Evolutionary conservation across 352 stramenopile genomes (phyloP), one percentile per base, ranked within the genome.

Genomic region (Pythium phragmitis): DNA sequence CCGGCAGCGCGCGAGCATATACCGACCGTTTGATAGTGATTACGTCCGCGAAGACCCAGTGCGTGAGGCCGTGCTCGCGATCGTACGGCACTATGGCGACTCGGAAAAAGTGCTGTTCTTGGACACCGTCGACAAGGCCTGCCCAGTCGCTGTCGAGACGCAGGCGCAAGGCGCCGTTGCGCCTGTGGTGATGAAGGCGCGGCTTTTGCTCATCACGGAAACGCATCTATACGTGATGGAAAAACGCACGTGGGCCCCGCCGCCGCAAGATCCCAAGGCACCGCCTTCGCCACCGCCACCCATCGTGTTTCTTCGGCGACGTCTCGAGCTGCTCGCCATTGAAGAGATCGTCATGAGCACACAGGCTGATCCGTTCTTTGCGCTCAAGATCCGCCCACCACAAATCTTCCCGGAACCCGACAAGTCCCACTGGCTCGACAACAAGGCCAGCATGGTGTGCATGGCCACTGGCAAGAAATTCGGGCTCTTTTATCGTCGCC

Each of bases 391-490:
- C 13, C 80, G 66, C 28, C 74, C 87, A 49, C 74, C 86, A 17
- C 69, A 75, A 30, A 52, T 91, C 39, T 69, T 85, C 28, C 16
- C 66, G 0, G 77, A 92, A 50, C 84, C 87, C 2, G 77, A 94
- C 73, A 89, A 86, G 53, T 80, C 79, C 65, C 84, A 96, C 62
- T 96, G 87, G 87, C 67, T 83, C 33, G 87, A 94, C 51, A 92
- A 96, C 64, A 93, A 92, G 61, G 73, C 72, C 13, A 85, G 83
- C n/a, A 78, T 91, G 69, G 74, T 88, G 33, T 97, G 89, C 60
- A 93, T 94, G 79, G 74, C 75, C 11, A 96, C 88, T 26, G 82
- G 87, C 23, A 89, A 87, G 59, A 95, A 96, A 58, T 97, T 97
- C 69, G 82, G 82, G 3, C 63, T 97, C 14, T 96, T 96, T 36